phyloP scores from a whole-genome alignment of 169 alveolate species.

The Eimeria necatrix region DNA sequence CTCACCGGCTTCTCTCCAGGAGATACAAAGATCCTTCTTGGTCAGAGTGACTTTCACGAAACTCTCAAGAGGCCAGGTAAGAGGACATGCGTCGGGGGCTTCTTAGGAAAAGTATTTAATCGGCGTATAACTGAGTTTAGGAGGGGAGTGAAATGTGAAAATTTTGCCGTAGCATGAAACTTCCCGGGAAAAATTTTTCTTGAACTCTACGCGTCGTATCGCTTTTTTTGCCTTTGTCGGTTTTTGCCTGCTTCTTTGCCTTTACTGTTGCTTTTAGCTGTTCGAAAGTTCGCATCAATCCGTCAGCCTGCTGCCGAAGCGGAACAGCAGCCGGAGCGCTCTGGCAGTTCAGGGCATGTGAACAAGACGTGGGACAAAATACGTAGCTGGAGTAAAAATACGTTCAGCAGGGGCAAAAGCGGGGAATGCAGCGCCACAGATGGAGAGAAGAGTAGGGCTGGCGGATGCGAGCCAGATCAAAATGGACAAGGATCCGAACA shows the following conservation, averaged over 20 bases:
- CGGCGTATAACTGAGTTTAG: not conserved
- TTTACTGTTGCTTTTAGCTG: not conserved
- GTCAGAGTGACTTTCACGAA: conserved; percentile 49
- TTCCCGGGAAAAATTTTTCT: too few relatives aligned
- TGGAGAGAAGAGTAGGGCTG: not conserved
- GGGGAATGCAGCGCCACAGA: not conserved
- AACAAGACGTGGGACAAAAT: conserved; percentile 42
- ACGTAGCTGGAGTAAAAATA: conserved; percentile 21
- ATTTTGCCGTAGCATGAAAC: too few relatives aligned
- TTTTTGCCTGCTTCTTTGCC: too few relatives aligned
- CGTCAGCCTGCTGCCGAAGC: conserved; percentile 16
- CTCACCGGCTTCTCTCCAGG: conserved; percentile 16
- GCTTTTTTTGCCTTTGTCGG: too few relatives aligned
- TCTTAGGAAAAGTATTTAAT: too few relatives aligned
- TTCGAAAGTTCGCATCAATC: conserved; percentile 38
- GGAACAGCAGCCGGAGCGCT: not conserved
- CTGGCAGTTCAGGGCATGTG: not conserved
- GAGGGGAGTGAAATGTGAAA: too few relatives aligned
- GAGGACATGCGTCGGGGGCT: not conserved
- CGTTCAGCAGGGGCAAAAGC: conserved; percentile 12
- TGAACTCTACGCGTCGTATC: too few relatives aligned
- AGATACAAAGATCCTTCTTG: conserved; percentile 57
- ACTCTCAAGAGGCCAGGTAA: conserved; percentile 41
- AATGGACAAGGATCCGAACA: not conserved
- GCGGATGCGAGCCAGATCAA: not conserved